These are phyloP conservation scores for Carpinus viminea DNA, from an alignment of 306 rosid genomes.

Conservation along the genomic window DNA sequence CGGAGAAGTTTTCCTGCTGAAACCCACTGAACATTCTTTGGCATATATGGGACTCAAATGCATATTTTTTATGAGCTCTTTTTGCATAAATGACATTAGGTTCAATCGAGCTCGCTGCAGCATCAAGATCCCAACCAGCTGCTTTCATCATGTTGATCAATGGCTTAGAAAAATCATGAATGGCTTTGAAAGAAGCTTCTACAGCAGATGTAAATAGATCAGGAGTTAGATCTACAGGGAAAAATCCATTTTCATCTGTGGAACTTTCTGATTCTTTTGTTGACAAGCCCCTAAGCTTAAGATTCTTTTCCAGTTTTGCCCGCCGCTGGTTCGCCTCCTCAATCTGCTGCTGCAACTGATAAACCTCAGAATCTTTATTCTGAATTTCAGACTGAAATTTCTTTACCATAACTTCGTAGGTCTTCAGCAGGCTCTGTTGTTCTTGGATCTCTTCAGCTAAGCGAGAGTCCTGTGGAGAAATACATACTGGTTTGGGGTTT, in stretches of 20 bases:
- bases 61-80: constrained; percentile 99
- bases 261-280: constrained; percentile 76
- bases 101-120: constrained; percentile 93
- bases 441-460: constrained; percentile 99
- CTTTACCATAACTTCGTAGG: constrained; percentile 99
- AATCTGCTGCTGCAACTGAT: constrained; percentile 84
- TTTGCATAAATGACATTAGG: constrained; percentile 75
- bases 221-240: constrained; percentile 75
- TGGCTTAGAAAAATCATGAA: constrained; percentile 97
- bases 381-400: constrained; percentile 98
- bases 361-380: constrained; percentile 91
- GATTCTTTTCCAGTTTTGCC: constrained; percentile 81
- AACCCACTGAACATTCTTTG: constrained; percentile 94
- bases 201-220: constrained; percentile 80
- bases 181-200: constrained; percentile 86
- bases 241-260: constrained; percentile 60
- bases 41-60: constrained; percentile 95
- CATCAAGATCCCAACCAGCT: constrained; percentile 99
- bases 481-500: constrained; percentile 89
- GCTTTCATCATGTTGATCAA: constrained; percentile 99
- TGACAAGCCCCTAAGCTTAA: constrained; percentile 91
- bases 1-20: constrained; percentile 78
- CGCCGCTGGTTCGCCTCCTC: constrained; percentile 93
- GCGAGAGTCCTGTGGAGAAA: constrained; percentile 96
- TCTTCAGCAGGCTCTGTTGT: constrained; percentile 91